These are phyloP conservation scores for Conringia planisiliqua DNA, from an alignment of 345 rosid species.

Conservation along the genomic window DNA sequence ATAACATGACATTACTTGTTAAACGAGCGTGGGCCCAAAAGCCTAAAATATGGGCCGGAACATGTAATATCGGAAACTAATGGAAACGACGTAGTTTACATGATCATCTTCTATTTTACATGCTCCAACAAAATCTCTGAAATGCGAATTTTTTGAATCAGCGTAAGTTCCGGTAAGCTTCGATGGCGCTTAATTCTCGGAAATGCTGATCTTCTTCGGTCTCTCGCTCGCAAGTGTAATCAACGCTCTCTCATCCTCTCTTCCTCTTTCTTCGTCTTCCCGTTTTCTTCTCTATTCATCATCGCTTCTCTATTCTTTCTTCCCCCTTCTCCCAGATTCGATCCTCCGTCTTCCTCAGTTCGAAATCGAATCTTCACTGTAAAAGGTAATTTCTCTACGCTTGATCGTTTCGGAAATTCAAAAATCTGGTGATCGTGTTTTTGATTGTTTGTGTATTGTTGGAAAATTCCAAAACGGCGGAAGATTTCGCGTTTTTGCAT, in stretches of 20 bases:
- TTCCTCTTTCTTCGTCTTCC: conserved; percentile 31
- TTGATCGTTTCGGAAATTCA: background rate
- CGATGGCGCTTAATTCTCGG: conserved; percentile 55
- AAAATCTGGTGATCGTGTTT: background rate
- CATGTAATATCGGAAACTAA: background rate
- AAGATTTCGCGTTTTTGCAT: background rate
- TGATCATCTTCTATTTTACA: background rate
- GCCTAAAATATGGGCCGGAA: background rate
- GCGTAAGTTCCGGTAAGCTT: conserved; percentile 22
- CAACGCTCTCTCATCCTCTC: background rate
- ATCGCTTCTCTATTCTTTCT: background rate
- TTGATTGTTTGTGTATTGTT: background rate
- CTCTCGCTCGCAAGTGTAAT: conserved; percentile 3
- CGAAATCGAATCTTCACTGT: background rate
- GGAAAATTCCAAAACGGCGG: too few species aligned
- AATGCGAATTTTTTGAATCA: background rate
- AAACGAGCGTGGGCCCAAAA: background rate
- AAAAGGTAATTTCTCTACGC: conserved; percentile 3
- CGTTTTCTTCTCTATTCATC: conserved; percentile 16
- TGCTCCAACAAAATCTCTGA: background rate
- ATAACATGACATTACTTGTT: too few species aligned
- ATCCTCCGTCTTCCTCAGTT: background rate
- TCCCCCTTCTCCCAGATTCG: background rate
- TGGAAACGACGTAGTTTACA: background rate
- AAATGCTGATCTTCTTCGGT: conserved; percentile 32